phyloP scores from a whole-genome alignment of 2,329 filamentous ascomycete species.

The Sordariomycetes sp. region DNA sequence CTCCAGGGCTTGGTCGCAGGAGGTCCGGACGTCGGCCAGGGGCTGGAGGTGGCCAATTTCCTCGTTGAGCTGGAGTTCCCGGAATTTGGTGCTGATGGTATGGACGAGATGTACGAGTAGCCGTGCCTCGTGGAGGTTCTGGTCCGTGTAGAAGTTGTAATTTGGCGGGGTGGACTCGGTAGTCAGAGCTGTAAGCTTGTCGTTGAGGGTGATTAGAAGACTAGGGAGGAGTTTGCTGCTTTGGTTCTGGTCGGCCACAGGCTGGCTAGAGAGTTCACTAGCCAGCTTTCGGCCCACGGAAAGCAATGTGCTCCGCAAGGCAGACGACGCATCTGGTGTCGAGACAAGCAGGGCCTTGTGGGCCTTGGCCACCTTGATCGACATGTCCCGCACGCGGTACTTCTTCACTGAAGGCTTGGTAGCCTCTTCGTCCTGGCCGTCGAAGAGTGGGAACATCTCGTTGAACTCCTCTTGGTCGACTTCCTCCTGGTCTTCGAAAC shows the following conservation, averaged over 20 bases:
- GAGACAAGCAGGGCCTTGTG: constrained; percentile 45
- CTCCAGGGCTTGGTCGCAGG: constrained; percentile 64
- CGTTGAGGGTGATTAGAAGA: constrained; percentile 53
- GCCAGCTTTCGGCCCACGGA: constrained; percentile 28
- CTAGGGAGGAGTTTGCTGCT: constrained; percentile 53
- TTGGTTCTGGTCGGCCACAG: constrained; percentile 18
- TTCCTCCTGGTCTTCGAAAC: constrained; percentile 65
- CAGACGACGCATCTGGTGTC: constrained; percentile 24
- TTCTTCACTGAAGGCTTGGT: constrained; percentile 16
- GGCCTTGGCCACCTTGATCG: constrained; percentile 48
- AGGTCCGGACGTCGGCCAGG: constrained; percentile 64
- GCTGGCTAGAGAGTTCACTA: constrained; percentile 12
- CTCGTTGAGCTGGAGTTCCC: constrained; percentile 54
- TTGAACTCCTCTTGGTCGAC: constrained; percentile 64
- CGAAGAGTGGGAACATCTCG: constrained; percentile 71
- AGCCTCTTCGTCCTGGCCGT: constrained; percentile 36
- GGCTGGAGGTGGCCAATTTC: constrained; percentile 65
- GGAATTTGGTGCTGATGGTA: constrained; percentile 62
- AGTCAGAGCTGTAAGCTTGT: constrained; percentile 37
- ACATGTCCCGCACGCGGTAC: constrained; percentile 39
- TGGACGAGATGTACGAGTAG: constrained; percentile 61
- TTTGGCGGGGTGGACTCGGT: constrained; percentile 23
- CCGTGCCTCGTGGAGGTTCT: constrained; percentile 66
- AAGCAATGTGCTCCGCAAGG: constrained; percentile 32
- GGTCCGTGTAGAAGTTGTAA: constrained; percentile 86